Evolutionary conservation across 148 eudicot genomes (phyloP).

Genomic region (Pouteria glomerata): DNA sequence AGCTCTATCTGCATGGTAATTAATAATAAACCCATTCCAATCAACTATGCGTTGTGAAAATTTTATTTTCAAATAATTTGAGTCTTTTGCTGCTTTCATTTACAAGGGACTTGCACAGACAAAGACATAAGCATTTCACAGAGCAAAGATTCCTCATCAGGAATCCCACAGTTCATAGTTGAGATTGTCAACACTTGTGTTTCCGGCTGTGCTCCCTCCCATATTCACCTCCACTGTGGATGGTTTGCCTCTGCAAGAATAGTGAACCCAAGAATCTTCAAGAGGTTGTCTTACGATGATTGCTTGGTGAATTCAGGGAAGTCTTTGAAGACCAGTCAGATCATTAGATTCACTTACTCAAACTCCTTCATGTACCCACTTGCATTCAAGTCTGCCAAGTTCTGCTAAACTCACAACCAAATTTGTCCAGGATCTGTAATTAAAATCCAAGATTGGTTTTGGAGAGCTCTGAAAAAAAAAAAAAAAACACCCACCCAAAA

Average conservation of each 20-base stretch:
- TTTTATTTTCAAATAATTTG: background rate
- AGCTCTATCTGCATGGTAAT: background rate
- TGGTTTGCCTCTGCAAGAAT: constrained; percentile 46
- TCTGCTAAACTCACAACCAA: constrained; percentile 13
- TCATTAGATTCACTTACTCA: constrained; percentile 34
- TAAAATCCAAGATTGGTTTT: background rate
- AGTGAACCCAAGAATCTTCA: constrained; percentile 36
- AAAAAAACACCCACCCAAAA: background rate
- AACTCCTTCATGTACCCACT: constrained; percentile 46
- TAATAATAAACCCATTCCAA: background rate
- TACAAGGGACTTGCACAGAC: constrained; percentile 11
- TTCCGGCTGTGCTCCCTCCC: constrained; percentile 34
- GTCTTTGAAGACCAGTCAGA: constrained; percentile 26
- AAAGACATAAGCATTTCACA: constrained; percentile 20
- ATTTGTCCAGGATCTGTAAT: too few relatives aligned
- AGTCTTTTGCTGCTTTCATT: background rate
- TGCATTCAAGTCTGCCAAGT: constrained; percentile 33
- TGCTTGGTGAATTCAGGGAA: constrained; percentile 37
- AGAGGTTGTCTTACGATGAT: constrained; percentile 33
- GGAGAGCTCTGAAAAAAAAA: background rate
- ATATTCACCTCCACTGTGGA: constrained; percentile 39
- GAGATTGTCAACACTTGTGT: constrained; percentile 39
- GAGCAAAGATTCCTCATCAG: constrained; percentile 5
- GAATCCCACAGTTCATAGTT: constrained; percentile 20
- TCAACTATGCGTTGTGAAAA: background rate